Evolutionary conservation across 768 basidiomycete species (phyloP).

Genomic region (Dentipellis fragilis): DNA sequence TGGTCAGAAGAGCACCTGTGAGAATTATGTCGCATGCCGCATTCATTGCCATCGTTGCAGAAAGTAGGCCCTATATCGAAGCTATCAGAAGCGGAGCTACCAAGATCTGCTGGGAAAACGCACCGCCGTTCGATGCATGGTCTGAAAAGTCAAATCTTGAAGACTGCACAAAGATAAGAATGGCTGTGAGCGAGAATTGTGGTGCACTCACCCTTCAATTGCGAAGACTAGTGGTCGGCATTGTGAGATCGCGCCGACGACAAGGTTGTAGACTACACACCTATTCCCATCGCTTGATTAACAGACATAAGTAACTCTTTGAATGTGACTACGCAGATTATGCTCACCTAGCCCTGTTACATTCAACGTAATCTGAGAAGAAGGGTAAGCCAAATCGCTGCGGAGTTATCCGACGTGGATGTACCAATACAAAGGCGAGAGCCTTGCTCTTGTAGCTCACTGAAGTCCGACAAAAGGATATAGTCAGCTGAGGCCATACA

Average conservation of each 20-base stretch:
- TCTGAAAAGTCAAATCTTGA: background rate
- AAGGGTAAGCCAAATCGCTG: background rate
- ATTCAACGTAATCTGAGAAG: background rate
- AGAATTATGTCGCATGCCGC: background rate
- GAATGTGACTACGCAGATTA: background rate
- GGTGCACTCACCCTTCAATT: background rate
- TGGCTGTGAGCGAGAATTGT: background rate
- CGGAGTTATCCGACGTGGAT: background rate
- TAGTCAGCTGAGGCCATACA: background rate
- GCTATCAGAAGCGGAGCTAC: background rate
- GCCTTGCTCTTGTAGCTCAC: background rate
- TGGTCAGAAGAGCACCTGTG: background rate
- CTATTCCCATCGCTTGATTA: background rate
- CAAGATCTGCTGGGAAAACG: background rate
- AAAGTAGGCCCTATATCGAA: background rate
- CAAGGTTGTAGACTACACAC: too few species aligned
- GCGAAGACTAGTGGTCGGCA: background rate
- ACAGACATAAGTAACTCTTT: background rate
- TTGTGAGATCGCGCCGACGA: too few species aligned
- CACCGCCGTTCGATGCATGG: background rate
- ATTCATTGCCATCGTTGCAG: background rate
- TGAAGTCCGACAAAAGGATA: background rate
- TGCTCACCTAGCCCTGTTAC: background rate
- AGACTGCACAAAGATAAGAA: background rate
- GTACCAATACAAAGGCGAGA: background rate